Evolutionary conservation across 495 filamentous ascomycete genomes (phyloP), one percentile per base, ranked within the genome.

Genomic region (Terfezia boudieri): DNA sequence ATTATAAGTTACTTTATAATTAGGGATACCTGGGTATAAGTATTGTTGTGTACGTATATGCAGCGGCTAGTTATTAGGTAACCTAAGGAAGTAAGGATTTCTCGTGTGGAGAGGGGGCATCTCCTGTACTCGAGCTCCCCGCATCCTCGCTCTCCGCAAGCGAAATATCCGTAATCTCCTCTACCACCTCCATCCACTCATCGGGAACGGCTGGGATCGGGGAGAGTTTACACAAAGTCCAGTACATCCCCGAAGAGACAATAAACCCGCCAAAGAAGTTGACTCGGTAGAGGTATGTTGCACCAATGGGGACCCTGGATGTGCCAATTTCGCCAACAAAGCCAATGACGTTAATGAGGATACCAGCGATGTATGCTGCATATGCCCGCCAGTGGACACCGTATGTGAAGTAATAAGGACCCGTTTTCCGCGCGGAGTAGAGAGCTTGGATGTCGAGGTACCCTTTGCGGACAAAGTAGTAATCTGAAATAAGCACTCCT

Each of bases 281-380:
- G 56, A 95, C 60, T 62, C 83, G 82, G 71, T 92, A 95, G 55
- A 94, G 79, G 64, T 92, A 92, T 10, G 77, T 77, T 1, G 88
- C 88, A 6, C 84, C 86, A 22, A 81, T 72, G 0, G 90, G 86
- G 1, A 79, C 71, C 5, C 68, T 67, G 5, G 60, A 67, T 0
- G 51, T 43, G 22, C 16, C 54, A 22, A 94, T 78, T 0, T 83
- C 86, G 1, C 86, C 86, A 1, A 77, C 86, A 58, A 95, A 94
- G 0, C 88, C 88, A 22, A 94, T 85, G 48, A 95, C 82, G 64
- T 94, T 95, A 76, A 92, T 80, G 2, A 94, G 64, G 60, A 95
- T 90, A 2, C 88, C 88, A 8, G 76, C 70, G 53, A 95, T 62
- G 65, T 94, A 94, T 0, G 88, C 83, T 5, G 71, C 73, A 62